Base-by-base conservation (phyloP, 805 yeast genomes). In the Ogataea paraovalis region DNA sequence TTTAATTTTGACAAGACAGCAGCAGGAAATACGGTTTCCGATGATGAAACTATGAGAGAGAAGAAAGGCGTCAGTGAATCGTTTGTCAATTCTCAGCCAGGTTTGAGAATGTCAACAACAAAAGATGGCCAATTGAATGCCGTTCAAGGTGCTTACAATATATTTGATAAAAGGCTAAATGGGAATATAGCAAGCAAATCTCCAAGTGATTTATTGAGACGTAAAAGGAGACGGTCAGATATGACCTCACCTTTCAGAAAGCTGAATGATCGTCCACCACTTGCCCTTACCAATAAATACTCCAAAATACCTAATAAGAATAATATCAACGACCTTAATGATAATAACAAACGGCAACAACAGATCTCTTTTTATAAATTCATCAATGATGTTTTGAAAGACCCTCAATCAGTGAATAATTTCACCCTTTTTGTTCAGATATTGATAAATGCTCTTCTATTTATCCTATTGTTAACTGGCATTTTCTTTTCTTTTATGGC, bases 91-190 rank as follows among this genome's bases (percentile, higher is more conserved):
- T 52, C 53, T 3, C 60, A 56, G 46, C 61, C 64, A 8, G 61
- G 58, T 5, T 46, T 60, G 23, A 46, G 49, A 36, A 44, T 48
- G 43, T 51, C 61, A 20, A 50, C 51, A 25, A 51, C 55, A n/a
- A 28, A 30, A 6, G 53, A 53, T 25, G 61, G 60, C n/a, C 53
- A 52, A 9, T 33, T 57, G 37, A 59, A 60, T 39, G 56, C 62
- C 2, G 65, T 62, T 10, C 59, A 57, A 42, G 60, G 58, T n/a
- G 68, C 68, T 7, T 64, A 60, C 38, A 54, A 62, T 28, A 42
- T 62, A 16, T 64, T 64, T 48, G 66, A 63, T 43, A 54, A 50
- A 7, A 39, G n/a, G 21, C 32, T 19, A 14, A 19, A 23, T 6
- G 18, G 22, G 19, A 30, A 33, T 32, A 39, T 16, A 7, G 36